Conservation (phyloP, 768 basidiomycete genomes). For the Gloeophyllum trabeum region DNA sequence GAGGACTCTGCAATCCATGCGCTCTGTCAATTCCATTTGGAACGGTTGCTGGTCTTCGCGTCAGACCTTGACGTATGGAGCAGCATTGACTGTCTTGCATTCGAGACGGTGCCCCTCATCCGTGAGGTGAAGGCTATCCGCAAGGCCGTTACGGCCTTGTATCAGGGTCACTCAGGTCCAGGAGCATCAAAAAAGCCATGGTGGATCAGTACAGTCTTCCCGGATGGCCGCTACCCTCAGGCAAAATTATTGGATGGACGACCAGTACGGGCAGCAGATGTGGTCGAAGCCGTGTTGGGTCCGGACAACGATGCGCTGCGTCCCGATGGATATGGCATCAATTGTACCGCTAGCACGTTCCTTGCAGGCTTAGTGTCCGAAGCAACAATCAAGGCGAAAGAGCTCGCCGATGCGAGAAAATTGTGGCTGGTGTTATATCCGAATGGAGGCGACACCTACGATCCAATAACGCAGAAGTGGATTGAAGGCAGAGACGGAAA, state of each 20-base stretch:
- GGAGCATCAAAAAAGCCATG: slow-evolving; percentile 38
- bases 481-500: slow-evolving; percentile 6
- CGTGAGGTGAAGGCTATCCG: slow-evolving; percentile 59
- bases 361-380: slow-evolving; percentile 14
- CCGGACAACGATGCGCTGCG: slow-evolving; percentile 10
- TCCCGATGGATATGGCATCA: slow-evolving; percentile 58
- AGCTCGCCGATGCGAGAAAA: slow-evolving; percentile 6
- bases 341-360: slow-evolving; percentile 48
- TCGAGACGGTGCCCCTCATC: slow-evolving; percentile 67
- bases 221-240: slow-evolving; percentile 36
- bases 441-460: slow-evolving; percentile 52
- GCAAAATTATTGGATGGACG: slow-evolving; percentile 14
- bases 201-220: slow-evolving; percentile 67
- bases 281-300: slow-evolving; percentile 30
- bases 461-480: slow-evolving; percentile 36
- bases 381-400: no score
- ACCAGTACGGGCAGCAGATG: slow-evolving; percentile 21
- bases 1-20: slow-evolving; percentile 31
- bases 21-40: slow-evolving; percentile 50
- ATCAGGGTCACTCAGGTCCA: slow-evolving; percentile 10
- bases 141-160: slow-evolving; percentile 37
- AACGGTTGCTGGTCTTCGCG: slow-evolving; percentile 45
- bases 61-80: slow-evolving; percentile 38
- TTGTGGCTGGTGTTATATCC: slow-evolving; percentile 65
- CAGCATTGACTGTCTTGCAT: slow-evolving; percentile 51